Evolutionary conservation across 1,284 basidiomycete genomes (phyloP), one percentile per base, ranked within the genome.

Genomic region (Puccinia hordei): DNA sequence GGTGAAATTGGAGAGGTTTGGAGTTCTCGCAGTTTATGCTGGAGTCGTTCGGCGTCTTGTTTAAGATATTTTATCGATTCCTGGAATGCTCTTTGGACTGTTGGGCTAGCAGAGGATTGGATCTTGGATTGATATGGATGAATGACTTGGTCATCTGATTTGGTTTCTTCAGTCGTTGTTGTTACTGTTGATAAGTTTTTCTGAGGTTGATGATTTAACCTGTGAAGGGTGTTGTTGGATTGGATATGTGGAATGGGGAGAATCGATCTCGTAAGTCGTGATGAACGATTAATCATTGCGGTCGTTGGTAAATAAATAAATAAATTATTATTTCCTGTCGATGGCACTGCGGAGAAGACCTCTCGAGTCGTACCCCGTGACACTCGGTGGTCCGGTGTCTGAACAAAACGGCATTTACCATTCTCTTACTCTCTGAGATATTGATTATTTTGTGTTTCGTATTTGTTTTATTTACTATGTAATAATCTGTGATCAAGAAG

Each of bases 11-110:
- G 9, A 8, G 61, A 63, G 22, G 13, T 63, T 41, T 63, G 33
- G 9, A 49, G 13, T n/a, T 69, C 66, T 69, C 44, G 49, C n/a
- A 69, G 13, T 17, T 51, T 69, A 15, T 22, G 44, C 44, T 49
- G 41, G 12, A 69, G 38, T 69, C 41, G 41, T 33, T 69, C 46
- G 35, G 66, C n/a, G 35, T 69, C 66, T 69, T 69, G 24, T 17
- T 46, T 49, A 9, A 69, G 44, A 33, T 27, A 69, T 49, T 69
- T 38, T 3, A 69, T 69, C 2, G 66, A 69, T 69, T 69, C 66
- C n/a, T 33, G 66, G 46, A 46, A 69, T 22, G 66, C 66, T 33
- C 33, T 69, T 49, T 69, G 22, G 66, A 69, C n/a, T n/a, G 66
- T 27, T 5, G 66, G 44, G 30, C 24, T 46, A 35, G 61, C 2